Evolutionary conservation across 2,329 filamentous ascomycete genomes (phyloP).

Genomic region (Juglanconis sp.): DNA sequence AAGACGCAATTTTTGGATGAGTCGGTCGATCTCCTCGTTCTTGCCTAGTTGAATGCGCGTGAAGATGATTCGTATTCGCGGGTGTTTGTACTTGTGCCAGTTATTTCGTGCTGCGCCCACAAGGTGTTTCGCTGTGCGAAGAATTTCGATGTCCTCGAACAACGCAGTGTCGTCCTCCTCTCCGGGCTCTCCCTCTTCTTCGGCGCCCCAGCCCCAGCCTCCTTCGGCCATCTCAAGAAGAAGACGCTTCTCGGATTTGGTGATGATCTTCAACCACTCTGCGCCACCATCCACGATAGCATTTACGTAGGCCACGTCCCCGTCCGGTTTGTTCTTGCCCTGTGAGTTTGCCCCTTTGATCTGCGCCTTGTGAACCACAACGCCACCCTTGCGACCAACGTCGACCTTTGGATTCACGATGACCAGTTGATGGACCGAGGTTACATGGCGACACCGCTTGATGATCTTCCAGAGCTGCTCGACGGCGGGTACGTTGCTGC

Average conservation of each 20-base stretch:
- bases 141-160: conserved; percentile 23
- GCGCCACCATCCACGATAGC: conserved; percentile 32
- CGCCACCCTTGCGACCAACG: neutral
- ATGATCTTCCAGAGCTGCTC: conserved; percentile 13
- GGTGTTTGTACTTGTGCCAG: conserved; percentile 23
- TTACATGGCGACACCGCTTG: conserved; percentile 11
- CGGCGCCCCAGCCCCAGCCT: conserved; percentile 25
- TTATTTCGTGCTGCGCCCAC: conserved; percentile 28
- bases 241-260: conserved; percentile 27
- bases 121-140: conserved; percentile 25
- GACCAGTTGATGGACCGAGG: conserved; percentile 9
- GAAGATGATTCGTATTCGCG: conserved; percentile 26
- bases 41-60: conserved; percentile 26
- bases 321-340: neutral
- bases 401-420: neutral
- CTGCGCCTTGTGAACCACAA: neutral
- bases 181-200: conserved; percentile 11
- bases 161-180: conserved; percentile 15
- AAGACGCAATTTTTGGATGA: conserved; percentile 21
- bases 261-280: conserved; percentile 33
- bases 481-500: conserved; percentile 14
- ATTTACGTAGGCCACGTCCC: conserved; percentile 19
- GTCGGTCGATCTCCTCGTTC: conserved; percentile 24
- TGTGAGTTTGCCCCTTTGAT: neutral
- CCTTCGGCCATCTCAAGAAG: conserved; percentile 30